Evolutionary conservation across 805 yeast species (phyloP), one percentile per base, ranked within the genome.

Genomic region (Candida parachauliodes): DNA sequence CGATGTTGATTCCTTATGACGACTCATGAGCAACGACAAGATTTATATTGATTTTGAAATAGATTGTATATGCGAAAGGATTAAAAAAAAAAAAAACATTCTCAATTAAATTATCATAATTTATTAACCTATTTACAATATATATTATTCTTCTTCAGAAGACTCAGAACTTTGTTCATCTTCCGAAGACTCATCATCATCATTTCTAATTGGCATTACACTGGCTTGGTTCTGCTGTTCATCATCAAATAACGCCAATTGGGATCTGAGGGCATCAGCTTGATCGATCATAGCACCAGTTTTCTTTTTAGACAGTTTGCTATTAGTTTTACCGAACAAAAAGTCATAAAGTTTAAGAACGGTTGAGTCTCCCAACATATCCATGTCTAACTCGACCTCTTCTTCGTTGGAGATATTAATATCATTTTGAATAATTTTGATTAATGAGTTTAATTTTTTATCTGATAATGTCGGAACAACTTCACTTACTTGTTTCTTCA

Each of bases 401-500:
- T 93, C 98, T 41, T 91, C 98, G 51, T 88, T 91, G 34, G 60
- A 55, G 35, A 65, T 57, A 39, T 65, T 69, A 36, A 68, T 57
- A 50, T 75, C 79, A 58, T 85, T 93, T 54, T 83, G 83, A 48
- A 93, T 88, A 45, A 93, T 88, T 36, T 83, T 78, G 44, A 91
- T 74, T 23, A 88, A 95, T 42, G 84, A 83, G 49, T 82, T 85
- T 50, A 91, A 68, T 65, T 86, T 87, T 60, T 82, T 79, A 47
- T 88, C 94, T 30, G 88, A 76, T 45, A 81, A 64, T 42, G 79
- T 80, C 36, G 82, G 80, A 57, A 93, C 89, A 48, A 81, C 81
- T 54, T 88, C 97, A 39, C 88, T 79, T 41, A 93, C 81, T 58
- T 88, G 93, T 57, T 87, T 86, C 74, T 93, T 93, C 98, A 91